Evolutionary conservation across 805 yeast species (phyloP), one percentile per base, ranked within the genome.

Genomic region (Clavispora asparagi): DNA sequence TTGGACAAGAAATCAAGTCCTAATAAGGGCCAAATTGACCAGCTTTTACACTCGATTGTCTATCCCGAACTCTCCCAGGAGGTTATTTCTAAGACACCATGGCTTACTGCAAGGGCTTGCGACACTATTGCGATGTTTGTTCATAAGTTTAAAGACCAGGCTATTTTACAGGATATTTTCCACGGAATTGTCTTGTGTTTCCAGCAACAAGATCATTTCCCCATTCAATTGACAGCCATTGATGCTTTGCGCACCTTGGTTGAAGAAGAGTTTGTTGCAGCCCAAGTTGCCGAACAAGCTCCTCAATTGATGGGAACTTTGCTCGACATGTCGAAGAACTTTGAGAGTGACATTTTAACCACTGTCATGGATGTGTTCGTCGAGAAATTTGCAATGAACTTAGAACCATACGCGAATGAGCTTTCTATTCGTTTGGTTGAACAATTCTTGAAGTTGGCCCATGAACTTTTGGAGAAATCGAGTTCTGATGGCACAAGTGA

Each of bases 391-490:
- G 70, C 77, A 3, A 55, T 61, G 27, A 68, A 68, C 52, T 64
- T 72, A 50, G 74, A 57, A 47, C 98, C 99, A 14, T 92, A 54
- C 32, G 59, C 59, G 8, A 44, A 44, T 23, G 70, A 72, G 53
- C 70, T 59, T 67, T 78, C 85, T 27, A 60, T 61, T 4, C 78
- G 82, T 59, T 68, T 85, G 55, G 83, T 83, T 13, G 80, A 81
- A 42, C 97, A 92, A 60, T 88, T 91, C 65, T 54, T 87, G 58
- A 73, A 77, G 52, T 62, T 88, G 26, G 85, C 91, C 2, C 68
- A 73, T 41, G 97, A 91, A 43, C 64, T 70, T 59, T 53, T 58
- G 38, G 63, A 61, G 31, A 54, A 46, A 40, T 55, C 71, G n/a
- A 40, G 51, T 6, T 42, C 29, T 12, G 49, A 47, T 12, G 39